Base-by-base conservation (phyloP, 192 early-diverging fungal species). In the Entophlyctis helioformis region DNA sequence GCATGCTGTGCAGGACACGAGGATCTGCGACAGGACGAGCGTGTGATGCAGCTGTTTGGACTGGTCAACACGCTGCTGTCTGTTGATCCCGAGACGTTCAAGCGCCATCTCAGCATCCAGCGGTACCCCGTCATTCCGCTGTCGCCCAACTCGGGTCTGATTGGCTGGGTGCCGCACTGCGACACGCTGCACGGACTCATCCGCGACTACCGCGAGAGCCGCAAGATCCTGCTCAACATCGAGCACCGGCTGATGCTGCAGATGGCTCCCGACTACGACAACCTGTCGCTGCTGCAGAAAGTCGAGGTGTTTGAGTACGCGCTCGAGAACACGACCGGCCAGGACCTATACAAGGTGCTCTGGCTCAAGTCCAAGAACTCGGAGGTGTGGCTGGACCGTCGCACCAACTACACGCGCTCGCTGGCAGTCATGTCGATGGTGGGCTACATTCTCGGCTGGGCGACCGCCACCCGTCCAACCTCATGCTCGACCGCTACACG, bases 391-490 rank as follows among this genome's bases (percentile, higher is more conserved):
- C 57, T 96, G 27, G 90, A 95, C 54, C 66, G 89, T 19, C 72
- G 94, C 20, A 98, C 90, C 4, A 96, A 87, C 51, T 98, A 94
- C 58, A 96, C 92, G 1, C 56, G 94, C 39, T 91, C 89, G 3
- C 67, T 98, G 45, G 94, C 90, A 3, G 81, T 89, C 10, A 98
- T 94, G 90, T 98, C 94, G 0, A 96, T 98, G 84, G 91, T 90
- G 7, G 94, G 94, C 8, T 98, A 98, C 62, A 87, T 98, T 15
- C 68, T 98, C n/a, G 94, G 94, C 60, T 98, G 26, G 94, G 94
- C 2, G 94, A 98, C 69, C 64, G 94, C 8, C 94, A 98, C 62
- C 92, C 89, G 2, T 90, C 88, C 28, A 98, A 98, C 58, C 66
- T 98, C 31, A 89, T 98, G 89, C 51, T 96, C 23, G 82, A 96